A percentile compares a stretch with the other conserved stretches of the same genome.
Evolutionary conservation across 2,329 filamentous ascomycete genomes (phyloP).

Genomic region (Myrmaecium sp.): DNA sequence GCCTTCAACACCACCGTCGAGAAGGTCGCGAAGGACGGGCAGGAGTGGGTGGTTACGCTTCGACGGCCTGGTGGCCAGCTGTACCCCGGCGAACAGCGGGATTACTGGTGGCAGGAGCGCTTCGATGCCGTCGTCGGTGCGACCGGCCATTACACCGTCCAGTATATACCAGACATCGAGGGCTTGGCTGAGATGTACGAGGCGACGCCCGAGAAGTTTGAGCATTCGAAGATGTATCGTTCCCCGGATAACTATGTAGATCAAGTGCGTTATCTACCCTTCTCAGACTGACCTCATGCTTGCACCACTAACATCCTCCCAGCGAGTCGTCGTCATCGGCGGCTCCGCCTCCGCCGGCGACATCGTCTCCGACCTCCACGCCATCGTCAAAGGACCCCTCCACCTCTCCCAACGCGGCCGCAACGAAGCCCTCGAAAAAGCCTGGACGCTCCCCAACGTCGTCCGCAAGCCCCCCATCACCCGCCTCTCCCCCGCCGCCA

Average conservation of each 20-base stretch:
- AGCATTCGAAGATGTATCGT: slow-evolving; percentile 28
- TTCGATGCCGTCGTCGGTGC: slow-evolving; percentile 59
- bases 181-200: slow-evolving; percentile 43
- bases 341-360: slow-evolving; percentile 7
- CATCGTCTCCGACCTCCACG: slow-evolving; percentile 5
- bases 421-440: slow-evolving; percentile 5
- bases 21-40: slow-evolving; percentile 32
- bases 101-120: slow-evolving; percentile 22
- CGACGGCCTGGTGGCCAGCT: no score
- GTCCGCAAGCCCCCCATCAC: slow-evolving; percentile 4
- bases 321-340: slow-evolving; percentile 7
- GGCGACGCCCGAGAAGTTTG: slow-evolving; percentile 42
- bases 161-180: slow-evolving; percentile 46
- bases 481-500: slow-evolving; percentile 1
- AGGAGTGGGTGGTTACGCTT: slow-evolving; percentile 37
- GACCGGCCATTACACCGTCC: slow-evolving; percentile 57
- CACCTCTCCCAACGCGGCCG: slow-evolving; percentile 5
- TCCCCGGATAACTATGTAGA: slow-evolving; percentile 5
- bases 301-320: neutral
- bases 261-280: slow-evolving; percentile 2
- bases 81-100: slow-evolving; percentile 14
- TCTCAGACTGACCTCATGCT: no score
- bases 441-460: slow-evolving; percentile 5
- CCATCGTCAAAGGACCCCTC: slow-evolving; percentile 4
- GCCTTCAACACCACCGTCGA: slow-evolving; percentile 46